Evolutionary conservation across 306 rosid genomes (phyloP).

Genomic region (Crataegus laevigata): DNA sequence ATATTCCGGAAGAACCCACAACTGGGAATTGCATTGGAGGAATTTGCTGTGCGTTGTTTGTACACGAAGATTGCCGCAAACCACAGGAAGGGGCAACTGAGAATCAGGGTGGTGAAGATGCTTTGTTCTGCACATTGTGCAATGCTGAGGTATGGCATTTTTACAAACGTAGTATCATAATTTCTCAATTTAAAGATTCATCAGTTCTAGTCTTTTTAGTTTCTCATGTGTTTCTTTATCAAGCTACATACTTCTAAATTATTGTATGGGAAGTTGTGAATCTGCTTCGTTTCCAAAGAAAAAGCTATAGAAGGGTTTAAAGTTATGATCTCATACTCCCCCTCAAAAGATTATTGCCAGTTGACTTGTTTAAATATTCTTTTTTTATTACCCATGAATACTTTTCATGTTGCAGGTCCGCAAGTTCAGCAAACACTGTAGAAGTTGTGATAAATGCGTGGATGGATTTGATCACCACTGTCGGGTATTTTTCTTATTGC

Average conservation of each 20-base stretch:
- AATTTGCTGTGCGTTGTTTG: conserved; percentile 65
- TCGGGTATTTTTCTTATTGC: conserved; percentile 50
- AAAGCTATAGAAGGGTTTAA: background rate
- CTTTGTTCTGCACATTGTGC: conserved; percentile 95
- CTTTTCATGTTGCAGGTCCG: conserved; percentile 63
- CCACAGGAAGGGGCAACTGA: conserved; percentile 61
- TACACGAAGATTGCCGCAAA: conserved; percentile 80
- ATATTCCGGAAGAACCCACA: conserved; percentile 33
- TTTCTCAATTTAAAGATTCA: conserved; percentile 2
- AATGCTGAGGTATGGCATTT: conserved; percentile 72
- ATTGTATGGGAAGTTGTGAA: background rate
- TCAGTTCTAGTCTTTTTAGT: background rate
- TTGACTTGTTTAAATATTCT: background rate
- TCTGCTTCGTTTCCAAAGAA: background rate
- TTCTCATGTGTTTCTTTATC: conserved; percentile 5
- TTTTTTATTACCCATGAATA: background rate
- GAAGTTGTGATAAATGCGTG: conserved; percentile 98
- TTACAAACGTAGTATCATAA: background rate
- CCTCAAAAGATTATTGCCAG: no score
- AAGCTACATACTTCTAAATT: background rate
- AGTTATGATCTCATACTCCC: background rate
- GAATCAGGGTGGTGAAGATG: conserved; percentile 75
- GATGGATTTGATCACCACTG: conserved; percentile 99
- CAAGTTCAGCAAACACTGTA: conserved; percentile 93
- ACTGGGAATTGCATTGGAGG: conserved; percentile 40